Evolutionary conservation across 2,329 filamentous ascomycete genomes (phyloP), one percentile per base, ranked within the genome.

Genomic region (Phialophora tarda): DNA sequence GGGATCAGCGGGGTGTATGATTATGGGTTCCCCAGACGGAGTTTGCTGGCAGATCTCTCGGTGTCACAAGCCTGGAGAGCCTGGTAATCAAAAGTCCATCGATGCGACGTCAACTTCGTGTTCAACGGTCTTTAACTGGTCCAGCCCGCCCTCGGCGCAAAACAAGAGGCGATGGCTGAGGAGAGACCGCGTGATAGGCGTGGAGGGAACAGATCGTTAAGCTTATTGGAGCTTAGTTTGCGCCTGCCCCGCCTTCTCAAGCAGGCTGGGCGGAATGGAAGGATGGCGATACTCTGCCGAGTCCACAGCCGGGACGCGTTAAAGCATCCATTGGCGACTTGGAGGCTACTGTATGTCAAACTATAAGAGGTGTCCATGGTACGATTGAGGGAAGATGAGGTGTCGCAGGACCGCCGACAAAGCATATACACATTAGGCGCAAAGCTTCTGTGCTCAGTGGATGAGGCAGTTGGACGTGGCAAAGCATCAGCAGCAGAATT

Each of bases 1-100:
- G 59, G 41, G 44, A 60, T 47, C 30, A 32, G 59, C 50, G 47
- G 59, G 47, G 38, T 44, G 28, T 28, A 11, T 26, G 59, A 41
- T 23, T 47, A 12, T 48, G 4, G 56, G 44, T 17, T 34, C 47
- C 24, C 41, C 57, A 59, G 57, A 59, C 8, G 47, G 17, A 50
- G 44, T 51, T 51, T 53, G 59, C 48, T 48, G 3, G 44, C 26
- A 59, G 59, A 53, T 61, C 44, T 23, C 34, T 14, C 50, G 24
- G 14, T 59, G 34, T n/a, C 26, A 23, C 48, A 11, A 26, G 48
- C 24, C 21, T 51, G 48, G 48, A 17, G 24, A 24, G 21, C 48
- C 21, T 24, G 47, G 12, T 51, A 28, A 55, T 55, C 53, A 55
- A 58, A 47, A 58, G 55, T 14, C n/a, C 32, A 47, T 58, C 10